Evolutionary conservation across 306 rosid genomes (phyloP).

Genomic region (Quercus rubra): DNA sequence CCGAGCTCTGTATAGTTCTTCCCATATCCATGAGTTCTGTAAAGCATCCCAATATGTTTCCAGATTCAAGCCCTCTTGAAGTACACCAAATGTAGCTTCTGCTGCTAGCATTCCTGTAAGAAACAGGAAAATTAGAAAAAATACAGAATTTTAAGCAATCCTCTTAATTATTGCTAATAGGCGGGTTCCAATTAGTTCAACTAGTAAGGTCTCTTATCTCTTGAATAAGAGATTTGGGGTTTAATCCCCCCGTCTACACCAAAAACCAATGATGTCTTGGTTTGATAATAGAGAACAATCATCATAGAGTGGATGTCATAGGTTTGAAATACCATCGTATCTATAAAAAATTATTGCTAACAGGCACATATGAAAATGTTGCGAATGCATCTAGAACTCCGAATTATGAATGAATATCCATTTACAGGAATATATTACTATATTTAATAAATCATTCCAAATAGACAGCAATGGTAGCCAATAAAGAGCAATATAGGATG

Average conservation of each 20-base stretch:
- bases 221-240: too few species aligned
- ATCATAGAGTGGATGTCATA: accelerated
- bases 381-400: background rate
- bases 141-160: background rate
- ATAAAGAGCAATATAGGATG: background rate
- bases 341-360: background rate
- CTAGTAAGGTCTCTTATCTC: too few species aligned
- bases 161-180: background rate
- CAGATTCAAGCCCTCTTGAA: constrained; percentile 63
- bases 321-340: too few species aligned
- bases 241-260: too few species aligned
- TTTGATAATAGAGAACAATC: too few species aligned
- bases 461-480: background rate
- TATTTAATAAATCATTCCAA: background rate
- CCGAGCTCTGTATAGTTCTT: constrained; percentile 71
- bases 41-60: constrained; percentile 75
- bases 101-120: constrained; percentile 94
- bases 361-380: background rate
- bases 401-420: background rate
- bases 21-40: constrained; percentile 87
- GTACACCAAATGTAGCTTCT: constrained; percentile 64
- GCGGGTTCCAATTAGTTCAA: too few species aligned
- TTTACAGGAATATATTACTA: background rate
- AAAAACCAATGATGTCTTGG: too few species aligned
- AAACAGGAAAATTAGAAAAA: background rate